Evolutionary conservation across 148 eudicot genomes (phyloP).

Genomic region (Vaccinium macrocarpon): DNA sequence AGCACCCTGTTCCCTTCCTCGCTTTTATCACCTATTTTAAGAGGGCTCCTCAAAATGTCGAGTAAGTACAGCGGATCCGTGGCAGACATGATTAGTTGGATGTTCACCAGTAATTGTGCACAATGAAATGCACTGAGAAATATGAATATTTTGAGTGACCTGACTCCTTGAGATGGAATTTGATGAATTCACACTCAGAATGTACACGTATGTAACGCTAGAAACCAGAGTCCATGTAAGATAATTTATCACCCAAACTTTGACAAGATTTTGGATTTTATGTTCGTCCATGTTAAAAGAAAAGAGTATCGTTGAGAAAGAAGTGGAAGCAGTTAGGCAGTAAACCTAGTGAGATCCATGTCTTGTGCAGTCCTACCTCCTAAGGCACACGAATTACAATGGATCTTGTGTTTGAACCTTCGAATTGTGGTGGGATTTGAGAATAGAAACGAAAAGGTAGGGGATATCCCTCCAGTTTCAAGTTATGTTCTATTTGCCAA

Average conservation of each 20-base stretch:
- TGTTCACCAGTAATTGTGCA: background rate
- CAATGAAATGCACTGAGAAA: background rate
- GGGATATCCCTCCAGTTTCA: background rate
- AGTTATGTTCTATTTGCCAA: background rate
- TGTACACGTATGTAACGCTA: background rate
- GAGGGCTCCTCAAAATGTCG: background rate
- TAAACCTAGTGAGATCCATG: background rate
- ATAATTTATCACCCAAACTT: background rate
- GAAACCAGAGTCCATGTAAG: background rate
- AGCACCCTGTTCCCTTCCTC: constrained; percentile 1
- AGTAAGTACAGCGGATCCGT: background rate
- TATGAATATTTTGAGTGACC: background rate
- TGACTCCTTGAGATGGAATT: background rate
- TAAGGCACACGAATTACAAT: background rate
- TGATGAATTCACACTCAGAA: background rate
- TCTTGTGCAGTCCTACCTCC: background rate
- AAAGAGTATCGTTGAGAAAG: background rate
- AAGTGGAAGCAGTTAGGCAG: background rate
- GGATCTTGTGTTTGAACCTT: background rate
- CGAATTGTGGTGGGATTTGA: background rate
- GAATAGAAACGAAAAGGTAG: background rate
- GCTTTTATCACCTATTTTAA: background rate
- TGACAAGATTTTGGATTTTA: background rate
- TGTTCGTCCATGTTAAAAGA: background rate
- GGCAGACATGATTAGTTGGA: background rate